Evolutionary conservation across 2,329 filamentous ascomycete species (phyloP), one percentile per base, ranked within the genome.

Genomic region (Madurella fahalii): DNA sequence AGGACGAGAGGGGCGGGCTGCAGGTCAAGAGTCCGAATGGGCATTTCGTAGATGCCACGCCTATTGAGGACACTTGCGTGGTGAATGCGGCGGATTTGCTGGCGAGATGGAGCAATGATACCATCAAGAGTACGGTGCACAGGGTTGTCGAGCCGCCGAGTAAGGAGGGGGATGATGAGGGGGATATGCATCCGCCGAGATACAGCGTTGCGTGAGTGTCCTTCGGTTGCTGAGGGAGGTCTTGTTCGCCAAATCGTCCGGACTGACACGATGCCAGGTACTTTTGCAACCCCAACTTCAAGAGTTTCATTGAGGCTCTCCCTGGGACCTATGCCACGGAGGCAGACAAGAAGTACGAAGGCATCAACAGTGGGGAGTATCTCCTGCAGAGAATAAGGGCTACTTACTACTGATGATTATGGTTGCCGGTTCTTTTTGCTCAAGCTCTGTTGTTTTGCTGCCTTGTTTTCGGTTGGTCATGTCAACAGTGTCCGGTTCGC

Each of bases 81-180:
- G 82, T 96, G 60, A 96, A 96, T 65, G 91, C 91, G 0, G 92
- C 91, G 1, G 92, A 96, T 67, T 69, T 96, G 62, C 75, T 96
- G 47, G 86, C 89, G 1, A 78, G 91, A 50, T 96, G 91, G 92
- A 90, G 87, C 60, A 96, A 96, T 66, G 90, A 95, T 65, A 87
- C 82, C 4, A 95, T 96, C 73, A 91, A 88, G 74, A 93, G 88
- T 67, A 96, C 92, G 4, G 83, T 91, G 57, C 92, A 96, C 71
- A 84, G 91, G 11, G 92, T 96, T 1, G 89, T 96, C 5, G 89
- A 96, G 72, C 92, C 92, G 2, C 88, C 89, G 1, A 74, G 76
- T 15, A 78, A 77, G 4, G 53, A 50, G 5, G 45, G 30, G 8
- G 54, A 17, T 15, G 54, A 17, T 15, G 75, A 73, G 2, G 73